Percentiles rank a stretch among this genome's conserved stretches.
Evolutionary conservation across 169 alveolate genomes (phyloP).

Genomic region (Plasmodium sp.): DNA sequence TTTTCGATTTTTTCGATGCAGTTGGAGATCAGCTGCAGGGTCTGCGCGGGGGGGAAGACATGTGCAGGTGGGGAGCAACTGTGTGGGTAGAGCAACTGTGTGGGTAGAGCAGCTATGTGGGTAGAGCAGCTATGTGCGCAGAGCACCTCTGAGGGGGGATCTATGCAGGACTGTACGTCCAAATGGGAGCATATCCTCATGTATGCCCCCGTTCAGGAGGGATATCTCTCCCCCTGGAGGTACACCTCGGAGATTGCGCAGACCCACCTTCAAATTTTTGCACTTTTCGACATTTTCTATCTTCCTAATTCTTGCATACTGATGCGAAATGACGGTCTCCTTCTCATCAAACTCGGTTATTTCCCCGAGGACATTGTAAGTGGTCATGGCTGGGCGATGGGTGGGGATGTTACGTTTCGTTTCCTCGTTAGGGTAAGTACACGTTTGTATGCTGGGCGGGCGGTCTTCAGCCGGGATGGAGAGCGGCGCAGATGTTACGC

Average conservation of each 20-base stretch:
- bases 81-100: no score
- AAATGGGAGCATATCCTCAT: not conserved
- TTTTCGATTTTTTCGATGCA: slow-evolving; percentile 85
- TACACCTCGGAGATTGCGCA: not conserved
- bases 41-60: slow-evolving; percentile 41
- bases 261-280: slow-evolving; percentile 75
- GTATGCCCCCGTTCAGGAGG: not conserved
- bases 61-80: not conserved
- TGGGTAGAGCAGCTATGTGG: not conserved
- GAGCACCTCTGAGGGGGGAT: not conserved
- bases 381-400: slow-evolving; percentile 21
- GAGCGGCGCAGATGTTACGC: not conserved
- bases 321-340: slow-evolving; percentile 62
- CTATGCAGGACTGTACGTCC: not conserved
- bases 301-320: slow-evolving; percentile 73
- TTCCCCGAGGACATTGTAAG: slow-evolving; percentile 62
- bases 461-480: not conserved
- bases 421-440: not conserved
- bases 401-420: not conserved
- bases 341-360: slow-evolving; percentile 38
- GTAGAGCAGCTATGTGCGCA: not conserved
- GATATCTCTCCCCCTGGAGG: not conserved
- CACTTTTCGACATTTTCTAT: slow-evolving; percentile 80
- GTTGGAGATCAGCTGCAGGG: slow-evolving; percentile 85
- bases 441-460: not conserved